Percentiles rank a stretch among this genome's conserved stretches.
These are phyloP conservation scores for Penicillium sp. DNA, from an alignment of 2,329 filamentous ascomycete genomes.

Conservation along the genomic window DNA sequence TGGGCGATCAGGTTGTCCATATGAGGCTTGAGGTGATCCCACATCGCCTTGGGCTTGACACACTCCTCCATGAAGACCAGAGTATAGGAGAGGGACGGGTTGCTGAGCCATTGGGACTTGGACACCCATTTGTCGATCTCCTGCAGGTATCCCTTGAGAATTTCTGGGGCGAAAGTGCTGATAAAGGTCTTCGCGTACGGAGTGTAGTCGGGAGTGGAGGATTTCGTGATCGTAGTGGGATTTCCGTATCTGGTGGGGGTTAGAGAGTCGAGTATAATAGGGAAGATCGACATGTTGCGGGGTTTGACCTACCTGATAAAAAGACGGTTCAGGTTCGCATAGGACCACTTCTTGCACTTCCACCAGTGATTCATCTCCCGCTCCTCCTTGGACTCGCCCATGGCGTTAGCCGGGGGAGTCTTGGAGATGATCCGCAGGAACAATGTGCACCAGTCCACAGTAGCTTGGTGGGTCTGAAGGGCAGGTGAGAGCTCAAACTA, in stretches of 20 bases:
- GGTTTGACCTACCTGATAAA: constrained; percentile 68
- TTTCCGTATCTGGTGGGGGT: constrained; percentile 70
- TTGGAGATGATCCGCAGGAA: constrained; percentile 90
- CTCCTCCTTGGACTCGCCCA: constrained; percentile 75
- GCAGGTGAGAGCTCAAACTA: constrained; percentile 80
- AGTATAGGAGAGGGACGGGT: constrained; percentile 86
- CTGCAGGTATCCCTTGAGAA: constrained; percentile 86
- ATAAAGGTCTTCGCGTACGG: constrained; percentile 89
- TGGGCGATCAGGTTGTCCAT: constrained; percentile 90
- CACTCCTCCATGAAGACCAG: constrained; percentile 95
- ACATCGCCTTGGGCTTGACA: constrained; percentile 95
- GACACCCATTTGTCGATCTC: constrained; percentile 98
- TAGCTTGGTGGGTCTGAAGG: constrained; percentile 72
- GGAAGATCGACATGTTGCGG: not conserved
- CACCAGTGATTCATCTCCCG: constrained; percentile 96
- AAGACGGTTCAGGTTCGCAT: constrained; percentile 92
- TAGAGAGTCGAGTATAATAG: constrained; percentile 4
- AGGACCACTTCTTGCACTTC: constrained; percentile 99
- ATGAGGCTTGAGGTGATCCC: constrained; percentile 87
- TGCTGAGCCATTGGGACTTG: constrained; percentile 91
- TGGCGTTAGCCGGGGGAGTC: constrained; percentile 68
- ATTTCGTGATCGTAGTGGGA: constrained; percentile 66
- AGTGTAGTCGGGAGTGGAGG: constrained; percentile 68
- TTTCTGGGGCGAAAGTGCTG: constrained; percentile 85
- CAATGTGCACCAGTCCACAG: constrained; percentile 92